Conservation (phyloP, 2,329 filamentous ascomycete genomes). For the Aspergillus spinulosporus region DNA sequence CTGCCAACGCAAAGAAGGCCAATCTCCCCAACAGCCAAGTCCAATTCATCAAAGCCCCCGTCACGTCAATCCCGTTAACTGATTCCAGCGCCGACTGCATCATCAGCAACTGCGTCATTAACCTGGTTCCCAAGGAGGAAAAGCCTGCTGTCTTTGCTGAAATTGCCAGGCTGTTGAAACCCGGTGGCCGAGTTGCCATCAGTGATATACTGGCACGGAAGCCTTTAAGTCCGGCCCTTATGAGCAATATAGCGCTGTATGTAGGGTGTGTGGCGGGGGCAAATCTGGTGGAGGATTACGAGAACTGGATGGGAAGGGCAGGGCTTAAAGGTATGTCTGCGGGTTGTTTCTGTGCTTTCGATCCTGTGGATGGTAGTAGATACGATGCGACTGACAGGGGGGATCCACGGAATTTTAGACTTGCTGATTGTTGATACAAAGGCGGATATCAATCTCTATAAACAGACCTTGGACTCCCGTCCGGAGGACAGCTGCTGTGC, state of each 20-base stretch:
- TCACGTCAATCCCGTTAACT: constrained; percentile 53
- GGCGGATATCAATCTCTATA: constrained; percentile 53
- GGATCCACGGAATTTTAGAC: constrained; percentile 29
- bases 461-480: constrained; percentile 24
- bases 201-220: constrained; percentile 60
- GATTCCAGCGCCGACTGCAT: constrained; percentile 53
- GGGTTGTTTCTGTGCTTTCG: no score
- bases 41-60: constrained; percentile 52
- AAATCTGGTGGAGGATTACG: constrained; percentile 54
- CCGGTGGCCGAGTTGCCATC: constrained; percentile 59
- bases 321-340: no score
- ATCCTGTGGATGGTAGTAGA: no score
- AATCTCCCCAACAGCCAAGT: constrained; percentile 45
- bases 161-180: constrained; percentile 59
- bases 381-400: no score
- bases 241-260: constrained; percentile 53
- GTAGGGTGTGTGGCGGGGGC: constrained; percentile 63
- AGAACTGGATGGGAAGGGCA: constrained; percentile 38
- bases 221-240: constrained; percentile 51
- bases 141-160: constrained; percentile 59
- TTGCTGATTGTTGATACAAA: constrained; percentile 50
- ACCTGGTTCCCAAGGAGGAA: constrained; percentile 56
- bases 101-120: constrained; percentile 65
- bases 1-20: constrained; percentile 45
- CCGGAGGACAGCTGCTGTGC: constrained; percentile 23